Evolutionary conservation across 148 eudicot species (phyloP), one percentile per base, ranked within the genome.

Genomic region (Pouteria glomerata): DNA sequence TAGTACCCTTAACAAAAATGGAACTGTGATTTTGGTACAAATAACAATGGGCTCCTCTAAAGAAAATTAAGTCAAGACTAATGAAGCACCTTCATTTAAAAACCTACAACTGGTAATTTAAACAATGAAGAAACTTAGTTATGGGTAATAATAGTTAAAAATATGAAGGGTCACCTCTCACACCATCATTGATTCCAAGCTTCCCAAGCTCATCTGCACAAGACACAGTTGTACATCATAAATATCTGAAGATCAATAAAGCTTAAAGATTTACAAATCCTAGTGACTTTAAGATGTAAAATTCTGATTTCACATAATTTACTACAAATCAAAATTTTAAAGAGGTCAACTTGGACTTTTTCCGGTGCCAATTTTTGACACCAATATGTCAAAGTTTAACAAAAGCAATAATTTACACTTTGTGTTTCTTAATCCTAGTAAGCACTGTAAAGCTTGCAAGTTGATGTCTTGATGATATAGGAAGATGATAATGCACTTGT

Each of bases 151-250:
- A 35, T 7, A 34, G 21, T 48, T 41, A 33, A 30, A 23, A 61
- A 19, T 5, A 37, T 69, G 41, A 51, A 69, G 53, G 27, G 82
- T 82, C 74, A 91, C 98, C 98, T 86, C 80, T 83, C 18, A 80
- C 85, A 64, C 81, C 87, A 65, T 92, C 92, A 62, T 73, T 74
- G 57, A 95, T 89, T 84, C 97, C 99, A 77, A 89, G 85, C 74
- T 81, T 88, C 77, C 76, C 76, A 79, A 95, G 84, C 83, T 95
- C 99, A 82, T 69, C 99, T 95, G 96, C 89, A 88, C 29, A 62
- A 37, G 53, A 55, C 26, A 82, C 21, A 77, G 51, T 58, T 48
- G 33, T 64, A 80, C 30, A 76, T 57, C 26, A 50, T 58, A n/a
- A 68, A 53, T 50, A 16, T 26, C 45, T 61, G 75, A 45, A 70